phyloP scores from a whole-genome alignment of 179 eudicot genomes.

The Silene coronaria region DNA sequence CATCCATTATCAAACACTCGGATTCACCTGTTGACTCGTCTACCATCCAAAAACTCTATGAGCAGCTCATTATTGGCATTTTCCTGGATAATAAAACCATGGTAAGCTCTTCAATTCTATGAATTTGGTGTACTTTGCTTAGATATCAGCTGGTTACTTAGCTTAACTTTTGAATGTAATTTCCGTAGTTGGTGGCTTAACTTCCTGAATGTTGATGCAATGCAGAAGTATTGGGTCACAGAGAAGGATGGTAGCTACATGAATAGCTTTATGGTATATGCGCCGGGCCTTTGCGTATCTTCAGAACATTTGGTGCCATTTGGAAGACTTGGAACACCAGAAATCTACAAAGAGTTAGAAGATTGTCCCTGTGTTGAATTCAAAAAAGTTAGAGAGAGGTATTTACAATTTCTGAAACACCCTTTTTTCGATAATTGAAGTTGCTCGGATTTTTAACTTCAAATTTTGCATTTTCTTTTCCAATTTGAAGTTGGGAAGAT shows the following conservation, averaged over 20 bases:
- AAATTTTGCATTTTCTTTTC: not conserved
- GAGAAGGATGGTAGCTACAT: conserved; percentile 24
- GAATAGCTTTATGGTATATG: conserved; percentile 50
- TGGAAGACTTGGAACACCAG: not conserved
- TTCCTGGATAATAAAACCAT: conserved; percentile 16
- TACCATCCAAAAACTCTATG: conserved; percentile 30
- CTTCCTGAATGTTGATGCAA: not conserved
- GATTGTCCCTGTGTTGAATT: conserved; percentile 8
- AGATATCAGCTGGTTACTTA: not conserved
- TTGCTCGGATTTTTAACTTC: not conserved
- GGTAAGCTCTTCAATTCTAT: conserved; percentile 6
- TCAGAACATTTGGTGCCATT: too few relatives aligned
- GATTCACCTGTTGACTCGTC: conserved; percentile 37
- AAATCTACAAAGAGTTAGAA: not conserved
- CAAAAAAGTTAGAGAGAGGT: conserved; percentile 5
- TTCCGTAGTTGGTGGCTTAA: too few relatives aligned
- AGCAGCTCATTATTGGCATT: conserved; percentile 41
- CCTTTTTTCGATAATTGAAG: not conserved
- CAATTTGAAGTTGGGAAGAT: conserved; percentile 20
- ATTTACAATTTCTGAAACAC: not conserved
- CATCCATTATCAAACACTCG: conserved; percentile 35
- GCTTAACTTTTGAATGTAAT: not conserved
- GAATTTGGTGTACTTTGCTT: not conserved
- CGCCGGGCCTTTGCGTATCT: conserved; percentile 28
- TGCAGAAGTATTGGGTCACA: conserved; percentile 52